Conservation (phyloP, 805 yeast genomes). For the Saturnispora serradocipensis region DNA sequence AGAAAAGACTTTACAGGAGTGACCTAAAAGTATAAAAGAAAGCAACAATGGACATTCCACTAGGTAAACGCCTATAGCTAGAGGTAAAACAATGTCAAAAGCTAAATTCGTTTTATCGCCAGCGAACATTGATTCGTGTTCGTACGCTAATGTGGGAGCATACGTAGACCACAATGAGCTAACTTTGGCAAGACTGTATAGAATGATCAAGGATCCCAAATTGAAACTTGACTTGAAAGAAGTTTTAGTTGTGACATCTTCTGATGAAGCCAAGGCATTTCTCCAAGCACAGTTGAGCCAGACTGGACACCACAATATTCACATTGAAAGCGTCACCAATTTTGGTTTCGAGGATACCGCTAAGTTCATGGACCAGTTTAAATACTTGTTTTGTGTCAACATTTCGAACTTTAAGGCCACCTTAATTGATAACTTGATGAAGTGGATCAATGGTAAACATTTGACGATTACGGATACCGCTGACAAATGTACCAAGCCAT, state of each 20-base stretch:
- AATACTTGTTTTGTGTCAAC: conserved; percentile 1
- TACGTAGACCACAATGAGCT: background rate
- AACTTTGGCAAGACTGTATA: background rate
- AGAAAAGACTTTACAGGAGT: background rate
- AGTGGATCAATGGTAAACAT: background rate
- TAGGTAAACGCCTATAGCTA: background rate
- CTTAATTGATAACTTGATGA: background rate
- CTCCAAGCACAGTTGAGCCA: background rate
- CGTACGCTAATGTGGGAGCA: background rate
- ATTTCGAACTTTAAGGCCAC: conserved; percentile 1
- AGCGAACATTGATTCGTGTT: conserved; percentile 1
- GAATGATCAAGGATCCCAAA: background rate
- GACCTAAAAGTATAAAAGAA: background rate
- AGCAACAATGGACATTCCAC: background rate
- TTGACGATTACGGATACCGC: conserved; percentile 1
- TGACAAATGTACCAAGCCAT: too few relatives aligned
- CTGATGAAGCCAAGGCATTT: background rate
- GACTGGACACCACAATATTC: background rate
- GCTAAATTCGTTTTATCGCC: background rate
- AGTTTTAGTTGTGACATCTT: background rate
- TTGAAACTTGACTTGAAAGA: background rate
- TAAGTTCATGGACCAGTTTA: background rate
- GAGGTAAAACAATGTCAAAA: background rate
- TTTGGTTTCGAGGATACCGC: background rate
- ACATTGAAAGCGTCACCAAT: background rate